phyloP scores from a whole-genome alignment of 768 basidiomycete genomes.

The Cyclocybe cylindracea region DNA sequence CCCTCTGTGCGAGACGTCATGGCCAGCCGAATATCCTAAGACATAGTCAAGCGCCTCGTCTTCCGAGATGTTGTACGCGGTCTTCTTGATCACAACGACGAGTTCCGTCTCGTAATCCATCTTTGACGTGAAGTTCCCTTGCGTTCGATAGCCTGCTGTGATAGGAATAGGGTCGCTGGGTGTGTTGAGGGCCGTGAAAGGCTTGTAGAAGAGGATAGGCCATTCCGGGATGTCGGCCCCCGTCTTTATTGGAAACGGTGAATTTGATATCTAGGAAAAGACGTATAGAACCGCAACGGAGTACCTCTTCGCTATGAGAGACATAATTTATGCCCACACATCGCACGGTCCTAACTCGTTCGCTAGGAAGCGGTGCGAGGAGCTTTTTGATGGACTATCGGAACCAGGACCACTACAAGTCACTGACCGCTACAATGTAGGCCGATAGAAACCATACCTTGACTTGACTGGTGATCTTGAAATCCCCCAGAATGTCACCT shows the following conservation, averaged over 20 bases:
- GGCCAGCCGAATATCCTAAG: constrained; percentile 38
- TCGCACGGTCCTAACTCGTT: constrained; percentile 34
- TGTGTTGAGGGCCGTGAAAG: constrained; percentile 37
- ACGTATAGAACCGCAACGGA: not conserved
- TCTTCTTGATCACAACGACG: constrained; percentile 43
- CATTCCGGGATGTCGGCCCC: constrained; percentile 34
- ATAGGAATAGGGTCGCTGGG: constrained; percentile 36
- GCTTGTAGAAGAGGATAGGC: constrained; percentile 38
- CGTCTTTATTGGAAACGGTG: constrained; percentile 16
- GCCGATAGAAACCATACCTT: constrained; percentile 21
- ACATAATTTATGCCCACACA: constrained; percentile 38
- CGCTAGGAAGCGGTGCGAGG: constrained; percentile 33
- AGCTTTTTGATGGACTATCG: constrained; percentile 31
- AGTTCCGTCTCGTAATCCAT: constrained; percentile 46
- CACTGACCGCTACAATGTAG: too few species aligned
- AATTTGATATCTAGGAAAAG: too few species aligned
- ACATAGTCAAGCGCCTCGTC: constrained; percentile 43
- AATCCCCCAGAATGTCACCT: constrained; percentile 38
- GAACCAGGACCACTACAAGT: not conserved
- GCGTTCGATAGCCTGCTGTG: constrained; percentile 38
- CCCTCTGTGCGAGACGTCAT: constrained; percentile 44
- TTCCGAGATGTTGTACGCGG: constrained; percentile 42
- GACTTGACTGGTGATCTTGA: constrained; percentile 33
- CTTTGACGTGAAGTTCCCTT: constrained; percentile 38
- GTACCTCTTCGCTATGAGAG: constrained; percentile 33